A percentile compares a stretch with the other conserved stretches of the same genome.
Conservation (phyloP, 192 early-diverging fungal species). For the Gaertneriomyces sp. region DNA sequence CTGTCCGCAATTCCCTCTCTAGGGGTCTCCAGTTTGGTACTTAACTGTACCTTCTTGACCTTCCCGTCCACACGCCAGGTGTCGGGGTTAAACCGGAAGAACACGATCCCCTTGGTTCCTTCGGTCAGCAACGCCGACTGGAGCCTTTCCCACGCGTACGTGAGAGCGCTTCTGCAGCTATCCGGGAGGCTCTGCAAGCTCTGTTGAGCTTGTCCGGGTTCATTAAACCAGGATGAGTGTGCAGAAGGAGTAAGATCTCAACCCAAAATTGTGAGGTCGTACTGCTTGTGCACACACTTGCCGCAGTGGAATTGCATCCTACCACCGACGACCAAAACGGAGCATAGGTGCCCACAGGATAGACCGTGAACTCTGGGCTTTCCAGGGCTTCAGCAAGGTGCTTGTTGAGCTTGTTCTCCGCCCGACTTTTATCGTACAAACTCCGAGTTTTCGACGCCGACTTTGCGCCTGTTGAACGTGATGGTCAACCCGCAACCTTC, state of each 20-base stretch:
- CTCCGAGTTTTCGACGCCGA: no score
- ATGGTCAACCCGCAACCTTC: neutral
- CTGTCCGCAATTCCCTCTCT: neutral
- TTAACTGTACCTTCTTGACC: neutral
- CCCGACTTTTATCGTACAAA: neutral
- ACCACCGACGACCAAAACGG: no score
- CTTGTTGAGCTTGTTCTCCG: neutral
- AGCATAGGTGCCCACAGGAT: neutral
- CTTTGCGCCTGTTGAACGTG: no score
- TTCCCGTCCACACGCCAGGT: conserved; percentile 3
- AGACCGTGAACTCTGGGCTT: conserved; percentile 1
- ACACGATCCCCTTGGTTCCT: neutral
- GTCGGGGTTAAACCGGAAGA: neutral
- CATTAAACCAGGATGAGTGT: no score
- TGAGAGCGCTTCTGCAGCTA: no score
- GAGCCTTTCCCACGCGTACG: no score
- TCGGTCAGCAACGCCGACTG: conserved; percentile 6
- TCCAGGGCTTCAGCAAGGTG: neutral
- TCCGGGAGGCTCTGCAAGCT: no score
- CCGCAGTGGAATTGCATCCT: no score
- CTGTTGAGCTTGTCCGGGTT: no score
- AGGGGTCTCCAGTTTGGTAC: neutral
- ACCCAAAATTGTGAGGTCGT: no score
- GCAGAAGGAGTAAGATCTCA: no score
- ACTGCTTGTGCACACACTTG: no score